These are phyloP conservation scores for Phytopythium montanum DNA, from an alignment of 352 stramenopile genomes.

Conservation along the genomic window DNA sequence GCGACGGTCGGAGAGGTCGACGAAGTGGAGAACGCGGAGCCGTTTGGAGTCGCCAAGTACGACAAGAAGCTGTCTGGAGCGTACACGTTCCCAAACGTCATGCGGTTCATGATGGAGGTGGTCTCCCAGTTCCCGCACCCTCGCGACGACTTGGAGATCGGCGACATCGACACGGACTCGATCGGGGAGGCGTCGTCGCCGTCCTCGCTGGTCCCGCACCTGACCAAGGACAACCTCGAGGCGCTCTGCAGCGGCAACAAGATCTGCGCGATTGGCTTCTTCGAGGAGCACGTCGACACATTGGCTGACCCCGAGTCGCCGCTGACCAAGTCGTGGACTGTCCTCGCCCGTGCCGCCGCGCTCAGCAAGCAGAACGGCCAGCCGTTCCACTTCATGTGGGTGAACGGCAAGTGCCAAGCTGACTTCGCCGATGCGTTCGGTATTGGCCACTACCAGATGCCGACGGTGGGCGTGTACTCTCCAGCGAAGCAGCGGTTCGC, in stretches of 20 bases:
- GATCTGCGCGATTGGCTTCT: slow-evolving; percentile 79
- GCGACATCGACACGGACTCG: slow-evolving; percentile 20
- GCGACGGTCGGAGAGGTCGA: slow-evolving; percentile 22
- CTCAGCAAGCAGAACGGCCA: slow-evolving; percentile 48
- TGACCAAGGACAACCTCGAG: slow-evolving; percentile 49
- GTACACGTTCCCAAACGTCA: slow-evolving; percentile 61
- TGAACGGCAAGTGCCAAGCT: slow-evolving; percentile 73
- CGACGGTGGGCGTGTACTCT: slow-evolving; percentile 69
- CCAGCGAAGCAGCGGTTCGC: slow-evolving; percentile 70
- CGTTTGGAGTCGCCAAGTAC: slow-evolving; percentile 64
- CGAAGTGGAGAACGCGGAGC: slow-evolving; percentile 12
- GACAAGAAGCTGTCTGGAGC: slow-evolving; percentile 66
- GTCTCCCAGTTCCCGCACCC: slow-evolving; percentile 64
- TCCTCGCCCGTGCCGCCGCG: slow-evolving; percentile 37
- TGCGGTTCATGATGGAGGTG: slow-evolving; percentile 65
- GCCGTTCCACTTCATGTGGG: slow-evolving; percentile 73
- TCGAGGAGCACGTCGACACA: slow-evolving; percentile 54
- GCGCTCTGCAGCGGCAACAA: slow-evolving; percentile 50
- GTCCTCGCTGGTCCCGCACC: slow-evolving; percentile 35
- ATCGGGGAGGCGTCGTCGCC: slow-evolving; percentile 19
- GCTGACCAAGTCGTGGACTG: slow-evolving; percentile 34
- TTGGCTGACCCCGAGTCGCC: slow-evolving; percentile 34
- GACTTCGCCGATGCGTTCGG: slow-evolving; percentile 65
- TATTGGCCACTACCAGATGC: slow-evolving; percentile 72
- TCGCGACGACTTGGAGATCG: slow-evolving; percentile 18